A percentile compares a stretch with the other conserved stretches of the same genome.
Evolutionary conservation across 148 eudicot genomes (phyloP).

Genomic region (Chenopodium album): DNA sequence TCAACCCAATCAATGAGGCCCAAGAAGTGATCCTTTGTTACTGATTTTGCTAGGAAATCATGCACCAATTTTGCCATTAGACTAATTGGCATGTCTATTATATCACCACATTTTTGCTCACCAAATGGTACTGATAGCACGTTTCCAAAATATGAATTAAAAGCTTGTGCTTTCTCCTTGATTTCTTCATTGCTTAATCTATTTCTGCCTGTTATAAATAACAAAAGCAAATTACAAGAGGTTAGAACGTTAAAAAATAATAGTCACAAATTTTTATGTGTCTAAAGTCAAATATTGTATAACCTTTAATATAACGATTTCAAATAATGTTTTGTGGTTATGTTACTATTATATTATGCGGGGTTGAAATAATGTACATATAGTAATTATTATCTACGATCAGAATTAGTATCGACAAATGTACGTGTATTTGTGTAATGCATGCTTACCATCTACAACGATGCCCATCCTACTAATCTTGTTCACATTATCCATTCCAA

Average conservation of each 20-base stretch:
- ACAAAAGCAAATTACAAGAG: no score
- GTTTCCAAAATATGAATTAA: slow-evolving; percentile 56
- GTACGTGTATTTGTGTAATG: no score
- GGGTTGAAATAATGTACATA: no score
- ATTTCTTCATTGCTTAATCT: slow-evolving; percentile 35
- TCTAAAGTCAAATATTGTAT: no score
- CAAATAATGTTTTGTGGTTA: no score
- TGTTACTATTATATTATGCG: no score
- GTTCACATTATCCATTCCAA: slow-evolving; percentile 5
- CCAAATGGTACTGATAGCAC: slow-evolving; percentile 62
- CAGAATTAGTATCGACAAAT: no score
- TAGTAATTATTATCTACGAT: no score
- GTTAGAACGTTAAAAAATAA: no score
- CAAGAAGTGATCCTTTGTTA: slow-evolving; percentile 58
- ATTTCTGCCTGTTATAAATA: slow-evolving; percentile 28
- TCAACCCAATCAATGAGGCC: slow-evolving; percentile 76
- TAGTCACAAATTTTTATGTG: no score
- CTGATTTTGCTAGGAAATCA: slow-evolving; percentile 35
- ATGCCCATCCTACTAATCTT: slow-evolving; percentile 51
- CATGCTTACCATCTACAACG: slow-evolving; percentile 58
- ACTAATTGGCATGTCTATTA: slow-evolving; percentile 40
- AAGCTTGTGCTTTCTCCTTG: slow-evolving; percentile 16
- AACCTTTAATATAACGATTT: no score
- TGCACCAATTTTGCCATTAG: slow-evolving; percentile 40
- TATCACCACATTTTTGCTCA: slow-evolving; percentile 29